Percentiles rank a stretch among this genome's conserved stretches.
Conservation (phyloP, 129 eudicot species). For the Logfia minima region DNA sequence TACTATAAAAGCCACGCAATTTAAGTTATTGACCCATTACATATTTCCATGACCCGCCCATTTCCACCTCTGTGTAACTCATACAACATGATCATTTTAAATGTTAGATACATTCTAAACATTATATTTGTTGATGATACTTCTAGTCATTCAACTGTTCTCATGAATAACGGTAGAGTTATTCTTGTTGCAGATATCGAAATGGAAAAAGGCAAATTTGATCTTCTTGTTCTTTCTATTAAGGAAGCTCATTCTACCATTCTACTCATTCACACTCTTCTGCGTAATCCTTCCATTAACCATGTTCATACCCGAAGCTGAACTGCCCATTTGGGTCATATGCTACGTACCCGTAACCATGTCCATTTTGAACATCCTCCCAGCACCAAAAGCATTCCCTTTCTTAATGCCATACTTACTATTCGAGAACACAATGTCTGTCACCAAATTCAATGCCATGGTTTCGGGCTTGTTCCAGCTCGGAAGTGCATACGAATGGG, state of each 20-base stretch:
- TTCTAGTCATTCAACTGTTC: neutral
- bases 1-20: neutral
- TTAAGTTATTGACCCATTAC: neutral
- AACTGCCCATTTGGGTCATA: slow-evolving; percentile 83
- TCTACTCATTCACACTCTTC: slow-evolving; percentile 89
- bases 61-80: neutral
- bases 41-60: neutral
- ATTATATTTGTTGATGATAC: no score
- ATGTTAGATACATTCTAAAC: neutral
- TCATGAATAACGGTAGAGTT: neutral
- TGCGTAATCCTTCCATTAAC: slow-evolving; percentile 87
- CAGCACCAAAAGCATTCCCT: slow-evolving; percentile 89
- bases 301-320: slow-evolving; percentile 91
- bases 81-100: neutral
- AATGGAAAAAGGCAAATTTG: slow-evolving; percentile 82
- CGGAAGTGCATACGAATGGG: slow-evolving; percentile 95
- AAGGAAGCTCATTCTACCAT: slow-evolving; percentile 76
- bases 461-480: slow-evolving; percentile 89
- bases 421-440: slow-evolving; percentile 96
- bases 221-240: slow-evolving; percentile 88
- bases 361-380: slow-evolving; percentile 81
- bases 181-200: slow-evolving; percentile 58
- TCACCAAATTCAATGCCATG: slow-evolving; percentile 92
- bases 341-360: slow-evolving; percentile 81
- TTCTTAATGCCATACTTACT: slow-evolving; percentile 87